Base-by-base conservation (phyloP, 345 rosid genomes). In the Acer yangbiense region DNA sequence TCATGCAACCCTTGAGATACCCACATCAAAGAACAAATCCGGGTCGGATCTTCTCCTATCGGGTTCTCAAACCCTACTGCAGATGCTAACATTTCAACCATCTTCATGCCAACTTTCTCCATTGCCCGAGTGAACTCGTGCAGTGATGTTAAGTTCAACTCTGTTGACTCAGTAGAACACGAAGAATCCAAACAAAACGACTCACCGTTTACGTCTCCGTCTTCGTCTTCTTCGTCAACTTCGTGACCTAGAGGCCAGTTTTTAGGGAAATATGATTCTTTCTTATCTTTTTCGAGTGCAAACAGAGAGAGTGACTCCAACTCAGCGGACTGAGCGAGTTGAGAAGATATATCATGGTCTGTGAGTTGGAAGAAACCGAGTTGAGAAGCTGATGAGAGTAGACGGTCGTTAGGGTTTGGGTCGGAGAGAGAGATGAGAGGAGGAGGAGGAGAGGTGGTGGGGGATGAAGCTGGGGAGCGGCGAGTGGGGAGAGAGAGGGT, bases 211-310 rank as follows among this genome's bases (percentile, higher is more conserved):
- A 41, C 44, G 44, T 83, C 87, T 61, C 77, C 82, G 65, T 62
- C 85, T 20, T 69, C 86, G 0, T 77, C 87, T 61, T 87, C 88
- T 0, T 85, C 87, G 8, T 69, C 88, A 21, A 68, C 65, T 43
- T 84, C 94, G 75, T 83, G 90, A 3, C 98, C 98, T 11, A 90
- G 69, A 35, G 98, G 98, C 97, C 96, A 90, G 83, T 87, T 87
- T 18, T 74, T 83, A 0, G 93, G 97, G 55, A 94, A 89, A n/a
- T 27, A 69, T 3, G 89, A 67, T 76, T 85, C 82, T 7, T 84
- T 92, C 58, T 82, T 44, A 16, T 86, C 86, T 12, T 32, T 32
- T 21, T 64, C 65, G 64, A 92, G 92, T 3, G 87, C 79, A 29
- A 90, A 87, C 74, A 94, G 91, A 4, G 90, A 75, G 9, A 84